Conservation (phyloP, 2,329 filamentous ascomycete species). For the Microcera coccophila region DNA sequence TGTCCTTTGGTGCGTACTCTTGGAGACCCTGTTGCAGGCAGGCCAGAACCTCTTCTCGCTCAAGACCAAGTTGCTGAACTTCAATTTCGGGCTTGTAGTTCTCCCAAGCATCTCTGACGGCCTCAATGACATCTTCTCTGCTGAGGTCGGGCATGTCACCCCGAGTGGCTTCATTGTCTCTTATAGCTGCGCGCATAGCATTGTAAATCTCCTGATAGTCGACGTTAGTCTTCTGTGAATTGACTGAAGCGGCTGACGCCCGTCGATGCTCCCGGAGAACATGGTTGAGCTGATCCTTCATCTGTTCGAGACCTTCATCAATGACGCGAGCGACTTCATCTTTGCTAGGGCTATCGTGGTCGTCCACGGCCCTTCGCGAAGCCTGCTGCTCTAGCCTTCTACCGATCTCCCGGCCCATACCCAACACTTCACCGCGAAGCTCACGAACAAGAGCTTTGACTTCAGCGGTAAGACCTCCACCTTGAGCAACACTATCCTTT, state of each 20-base stretch:
- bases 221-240: slow-evolving; percentile 57
- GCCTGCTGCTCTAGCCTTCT: slow-evolving; percentile 73
- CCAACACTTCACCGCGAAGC: slow-evolving; percentile 84
- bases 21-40: slow-evolving; percentile 83
- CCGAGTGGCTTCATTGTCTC: slow-evolving; percentile 52
- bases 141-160: slow-evolving; percentile 48
- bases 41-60: slow-evolving; percentile 82
- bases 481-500: slow-evolving; percentile 85
- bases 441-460: slow-evolving; percentile 89
- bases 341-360: slow-evolving; percentile 52
- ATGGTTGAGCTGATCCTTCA: slow-evolving; percentile 79
- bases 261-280: slow-evolving; percentile 72
- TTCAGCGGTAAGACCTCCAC: slow-evolving; percentile 84
- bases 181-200: slow-evolving; percentile 71
- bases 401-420: slow-evolving; percentile 89
- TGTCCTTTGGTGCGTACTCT: slow-evolving; percentile 60
- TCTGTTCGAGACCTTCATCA: slow-evolving; percentile 72
- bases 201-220: slow-evolving; percentile 85
- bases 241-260: slow-evolving; percentile 60
- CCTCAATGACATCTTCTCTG: slow-evolving; percentile 79
- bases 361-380: slow-evolving; percentile 42
- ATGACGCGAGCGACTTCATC: slow-evolving; percentile 74
- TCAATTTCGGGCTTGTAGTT: slow-evolving; percentile 92
- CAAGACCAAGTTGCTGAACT: slow-evolving; percentile 82
- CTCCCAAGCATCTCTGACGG: slow-evolving; percentile 88